phyloP scores from a whole-genome alignment of 805 yeast genomes.

The Jamesozyma jinghongensis region DNA sequence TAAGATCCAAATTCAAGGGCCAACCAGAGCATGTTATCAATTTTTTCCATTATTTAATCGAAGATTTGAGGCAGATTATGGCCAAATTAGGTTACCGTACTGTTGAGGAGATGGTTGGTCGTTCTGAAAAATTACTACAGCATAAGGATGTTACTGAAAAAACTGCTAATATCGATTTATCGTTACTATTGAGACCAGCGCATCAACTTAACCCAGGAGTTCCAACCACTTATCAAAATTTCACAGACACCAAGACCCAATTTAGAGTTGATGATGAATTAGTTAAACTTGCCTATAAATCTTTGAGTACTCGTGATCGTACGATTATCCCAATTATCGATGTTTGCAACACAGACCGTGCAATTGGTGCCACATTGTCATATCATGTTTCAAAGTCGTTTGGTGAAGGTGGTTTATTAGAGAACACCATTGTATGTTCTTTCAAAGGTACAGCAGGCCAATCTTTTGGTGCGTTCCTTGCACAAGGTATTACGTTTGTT shows the following conservation, averaged over 20 bases:
- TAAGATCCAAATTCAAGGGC: constrained; percentile 86
- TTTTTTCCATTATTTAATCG: constrained; percentile 90
- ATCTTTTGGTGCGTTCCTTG: constrained; percentile 95
- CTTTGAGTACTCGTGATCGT: constrained; percentile 94
- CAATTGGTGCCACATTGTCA: constrained; percentile 89
- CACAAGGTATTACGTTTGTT: constrained; percentile 91
- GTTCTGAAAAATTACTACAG: constrained; percentile 80
- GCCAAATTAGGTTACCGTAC: constrained; percentile 84
- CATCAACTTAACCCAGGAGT: constrained; percentile 95
- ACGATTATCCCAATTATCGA: constrained; percentile 83
- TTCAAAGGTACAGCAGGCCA: constrained; percentile 94
- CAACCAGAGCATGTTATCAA: constrained; percentile 98
- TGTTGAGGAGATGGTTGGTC: constrained; percentile 96
- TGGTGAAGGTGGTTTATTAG: constrained; percentile 90
- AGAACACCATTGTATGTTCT: constrained; percentile 91
- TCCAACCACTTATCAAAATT: constrained; percentile 58
- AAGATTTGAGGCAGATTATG: constrained; percentile 88
- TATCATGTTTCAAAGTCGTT: constrained; percentile 88
- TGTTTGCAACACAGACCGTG: constrained; percentile 92
- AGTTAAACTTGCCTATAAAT: constrained; percentile 90
- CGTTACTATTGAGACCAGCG: constrained; percentile 94
- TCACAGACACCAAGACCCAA: constrained; percentile 43
- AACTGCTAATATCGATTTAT: constrained; percentile 82
- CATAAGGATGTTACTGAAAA: constrained; percentile 65
- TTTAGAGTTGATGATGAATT: constrained; percentile 94